phyloP scores from a whole-genome alignment of 2,329 filamentous ascomycete species.

The Fusarium sp. region DNA sequence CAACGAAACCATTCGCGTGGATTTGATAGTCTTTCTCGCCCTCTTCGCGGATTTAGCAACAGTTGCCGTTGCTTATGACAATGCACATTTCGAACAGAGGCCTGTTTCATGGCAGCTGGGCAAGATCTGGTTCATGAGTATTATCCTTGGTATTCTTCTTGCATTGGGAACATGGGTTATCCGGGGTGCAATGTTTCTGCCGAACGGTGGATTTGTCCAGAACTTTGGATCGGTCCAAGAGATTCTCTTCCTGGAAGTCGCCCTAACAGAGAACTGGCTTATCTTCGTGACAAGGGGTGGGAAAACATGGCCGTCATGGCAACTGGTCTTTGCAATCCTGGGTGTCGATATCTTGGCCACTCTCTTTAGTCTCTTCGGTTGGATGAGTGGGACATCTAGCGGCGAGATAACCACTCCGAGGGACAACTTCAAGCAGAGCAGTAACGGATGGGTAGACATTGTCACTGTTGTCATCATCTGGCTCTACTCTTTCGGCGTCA shows the following conservation, averaged over 20 bases:
- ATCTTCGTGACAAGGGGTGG: slow-evolving; percentile 34
- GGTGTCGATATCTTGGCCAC: slow-evolving; percentile 21
- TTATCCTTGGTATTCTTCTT: slow-evolving; percentile 7
- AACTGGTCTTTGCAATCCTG: slow-evolving; percentile 23
- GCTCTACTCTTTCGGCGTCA: slow-evolving; percentile 34
- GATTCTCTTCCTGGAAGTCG: slow-evolving; percentile 30
- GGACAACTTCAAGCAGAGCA: slow-evolving; percentile 26
- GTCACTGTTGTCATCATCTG: slow-evolving; percentile 31
- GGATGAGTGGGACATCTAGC: slow-evolving; percentile 8
- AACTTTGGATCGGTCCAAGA: slow-evolving; percentile 29
- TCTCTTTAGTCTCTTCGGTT: slow-evolving; percentile 20
- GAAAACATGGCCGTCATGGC: slow-evolving; percentile 37
- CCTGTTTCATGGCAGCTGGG: slow-evolving; percentile 32
- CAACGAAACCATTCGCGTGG: slow-evolving; percentile 34
- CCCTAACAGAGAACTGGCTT: slow-evolving; percentile 36
- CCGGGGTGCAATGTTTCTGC: slow-evolving; percentile 5
- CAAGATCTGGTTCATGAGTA: slow-evolving; percentile 36
- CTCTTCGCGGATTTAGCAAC: slow-evolving; percentile 24
- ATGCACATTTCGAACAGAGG: slow-evolving; percentile 29
- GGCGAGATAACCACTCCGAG: slow-evolving; percentile 8
- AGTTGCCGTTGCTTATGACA: slow-evolving; percentile 34
- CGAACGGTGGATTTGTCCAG: slow-evolving; percentile 2
- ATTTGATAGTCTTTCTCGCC: slow-evolving; percentile 8
- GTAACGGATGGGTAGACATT: slow-evolving; percentile 30
- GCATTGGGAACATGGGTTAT: slow-evolving; percentile 16